These are phyloP conservation scores for Cercophora sp. DNA, from an alignment of 495 filamentous ascomycete species.

Conservation along the genomic window DNA sequence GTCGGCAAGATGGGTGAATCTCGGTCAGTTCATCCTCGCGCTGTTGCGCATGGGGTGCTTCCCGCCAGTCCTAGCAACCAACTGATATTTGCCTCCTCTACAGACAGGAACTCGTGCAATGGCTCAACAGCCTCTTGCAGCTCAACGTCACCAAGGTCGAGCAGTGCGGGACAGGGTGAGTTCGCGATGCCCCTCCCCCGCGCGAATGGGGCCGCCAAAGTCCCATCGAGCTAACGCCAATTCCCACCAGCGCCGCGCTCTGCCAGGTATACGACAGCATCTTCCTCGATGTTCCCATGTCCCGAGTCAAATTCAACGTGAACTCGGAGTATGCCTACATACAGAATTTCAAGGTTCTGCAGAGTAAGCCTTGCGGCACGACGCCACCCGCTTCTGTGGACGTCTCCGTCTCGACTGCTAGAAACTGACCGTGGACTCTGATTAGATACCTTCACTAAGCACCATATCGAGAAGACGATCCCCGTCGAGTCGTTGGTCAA, in stretches of 20 bases:
- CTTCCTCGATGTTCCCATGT: conserved; percentile 94
- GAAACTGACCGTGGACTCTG: no score
- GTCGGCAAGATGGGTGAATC: conserved; percentile 39
- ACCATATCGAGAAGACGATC: conserved; percentile 79
- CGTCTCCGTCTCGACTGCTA: no score
- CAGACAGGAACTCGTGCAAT: conserved; percentile 94
- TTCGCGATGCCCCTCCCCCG: conserved; percentile 35
- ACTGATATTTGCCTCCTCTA: neutral
- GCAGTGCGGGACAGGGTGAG: conserved; percentile 98
- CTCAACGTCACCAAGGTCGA: conserved; percentile 98
- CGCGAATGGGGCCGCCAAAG: no score
- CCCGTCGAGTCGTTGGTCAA: conserved; percentile 86
- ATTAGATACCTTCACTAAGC: conserved; percentile 75
- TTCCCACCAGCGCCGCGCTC: conserved; percentile 70
- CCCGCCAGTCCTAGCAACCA: neutral
- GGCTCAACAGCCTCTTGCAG: conserved; percentile 96
- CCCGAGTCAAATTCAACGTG: conserved; percentile 95
- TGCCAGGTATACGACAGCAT: conserved; percentile 98
- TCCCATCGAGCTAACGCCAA: neutral
- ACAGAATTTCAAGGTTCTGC: conserved; percentile 94
- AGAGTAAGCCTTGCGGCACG: conserved; percentile 57
- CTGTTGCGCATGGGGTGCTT: neutral
- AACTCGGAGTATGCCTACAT: conserved; percentile 96
- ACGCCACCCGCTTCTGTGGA: no score
- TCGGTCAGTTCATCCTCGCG: conserved; percentile 24